Evolutionary conservation across 2,329 filamentous ascomycete species (phyloP).

Genomic region (Calonectria montana): DNA sequence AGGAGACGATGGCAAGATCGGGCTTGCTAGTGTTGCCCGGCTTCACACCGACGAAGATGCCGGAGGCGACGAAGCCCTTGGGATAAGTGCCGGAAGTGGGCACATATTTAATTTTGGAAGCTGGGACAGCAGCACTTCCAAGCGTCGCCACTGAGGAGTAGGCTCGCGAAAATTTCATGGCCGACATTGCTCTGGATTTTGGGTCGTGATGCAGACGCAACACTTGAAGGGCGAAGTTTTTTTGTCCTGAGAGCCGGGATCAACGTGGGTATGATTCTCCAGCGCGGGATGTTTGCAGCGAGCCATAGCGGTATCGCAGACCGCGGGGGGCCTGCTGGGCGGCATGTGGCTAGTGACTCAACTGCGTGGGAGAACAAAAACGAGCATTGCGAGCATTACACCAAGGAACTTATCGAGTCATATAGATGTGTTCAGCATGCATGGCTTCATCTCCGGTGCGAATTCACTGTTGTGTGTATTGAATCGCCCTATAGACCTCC

Average conservation of each 20-base stretch:
- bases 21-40: constrained; percentile 90
- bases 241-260: constrained; percentile 6
- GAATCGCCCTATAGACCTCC: neutral
- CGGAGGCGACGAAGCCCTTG: constrained; percentile 87
- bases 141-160: constrained; percentile 47
- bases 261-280: constrained; percentile 23
- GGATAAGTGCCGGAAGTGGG: constrained; percentile 89
- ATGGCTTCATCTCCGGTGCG: neutral
- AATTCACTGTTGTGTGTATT: neutral
- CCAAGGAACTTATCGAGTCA: neutral
- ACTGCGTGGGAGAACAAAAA: constrained; percentile 6
- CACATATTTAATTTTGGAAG: constrained; percentile 90
- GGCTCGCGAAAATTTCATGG: constrained; percentile 50
- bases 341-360: constrained; percentile 28
- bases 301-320: constrained; percentile 38
- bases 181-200: constrained; percentile 25
- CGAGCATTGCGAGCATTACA: neutral
- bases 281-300: constrained; percentile 11
- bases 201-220: constrained; percentile 27
- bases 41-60: constrained; percentile 93
- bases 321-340: constrained; percentile 11
- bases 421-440: neutral
- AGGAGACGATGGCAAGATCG: constrained; percentile 89
- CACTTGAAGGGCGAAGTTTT: constrained; percentile 22
- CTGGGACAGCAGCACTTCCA: constrained; percentile 65